Evolutionary conservation across 2,329 filamentous ascomycete species (phyloP).

Genomic region (Neurospora sp.): DNA sequence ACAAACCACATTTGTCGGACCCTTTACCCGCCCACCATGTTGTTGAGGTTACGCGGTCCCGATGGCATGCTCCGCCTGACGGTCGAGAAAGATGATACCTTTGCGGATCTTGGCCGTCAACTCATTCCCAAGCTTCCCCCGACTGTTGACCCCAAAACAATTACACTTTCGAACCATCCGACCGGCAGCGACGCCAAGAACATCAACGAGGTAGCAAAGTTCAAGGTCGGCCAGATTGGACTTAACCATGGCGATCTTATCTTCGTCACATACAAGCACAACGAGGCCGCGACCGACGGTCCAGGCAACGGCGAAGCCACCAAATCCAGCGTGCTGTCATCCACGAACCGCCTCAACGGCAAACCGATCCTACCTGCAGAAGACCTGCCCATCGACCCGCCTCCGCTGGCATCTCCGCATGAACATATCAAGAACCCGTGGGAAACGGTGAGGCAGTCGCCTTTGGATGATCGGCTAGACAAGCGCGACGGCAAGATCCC

Average conservation of each 20-base stretch:
- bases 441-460: conserved; percentile 83
- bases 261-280: conserved; percentile 70
- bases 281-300: conserved; percentile 35
- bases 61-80: conserved; percentile 87
- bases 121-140: conserved; percentile 48
- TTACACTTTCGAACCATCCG: conserved; percentile 53
- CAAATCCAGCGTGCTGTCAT: conserved; percentile 27
- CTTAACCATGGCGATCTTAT: conserved; percentile 84
- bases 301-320: conserved; percentile 25
- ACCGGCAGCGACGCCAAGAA: conserved; percentile 47
- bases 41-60: conserved; percentile 78
- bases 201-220: conserved; percentile 46
- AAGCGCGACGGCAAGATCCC: conserved; percentile 83
- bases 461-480: conserved; percentile 78
- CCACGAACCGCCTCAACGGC: conserved; percentile 66
- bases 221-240: conserved; percentile 48
- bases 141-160: conserved; percentile 49
- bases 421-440: conserved; percentile 75
- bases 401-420: conserved; percentile 42
- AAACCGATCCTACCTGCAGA: conserved; percentile 62
- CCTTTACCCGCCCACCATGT: conserved; percentile 44
- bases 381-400: conserved; percentile 51
- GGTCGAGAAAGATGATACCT: conserved; percentile 64
- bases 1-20: no score
- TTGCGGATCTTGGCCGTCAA: conserved; percentile 52